These are phyloP conservation scores for Biscogniauxia sp. DNA, from an alignment of 2,329 filamentous ascomycete species.

Conservation along the genomic window DNA sequence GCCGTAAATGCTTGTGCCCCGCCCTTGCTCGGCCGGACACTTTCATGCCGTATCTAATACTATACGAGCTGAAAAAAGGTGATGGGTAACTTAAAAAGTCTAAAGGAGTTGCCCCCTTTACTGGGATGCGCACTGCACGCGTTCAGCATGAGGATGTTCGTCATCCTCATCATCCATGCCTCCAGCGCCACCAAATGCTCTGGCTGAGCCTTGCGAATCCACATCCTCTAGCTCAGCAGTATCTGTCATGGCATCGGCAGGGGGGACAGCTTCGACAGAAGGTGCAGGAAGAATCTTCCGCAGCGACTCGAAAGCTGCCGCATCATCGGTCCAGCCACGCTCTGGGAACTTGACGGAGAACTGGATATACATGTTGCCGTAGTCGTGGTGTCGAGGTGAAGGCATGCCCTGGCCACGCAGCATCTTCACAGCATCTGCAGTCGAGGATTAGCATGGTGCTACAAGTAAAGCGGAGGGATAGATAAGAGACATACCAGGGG, in stretches of 20 bases:
- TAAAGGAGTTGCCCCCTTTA: slow-evolving; percentile 46
- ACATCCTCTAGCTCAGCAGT: slow-evolving; percentile 83
- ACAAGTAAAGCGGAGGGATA: slow-evolving; percentile 1
- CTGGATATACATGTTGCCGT: slow-evolving; percentile 94
- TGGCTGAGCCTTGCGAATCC: slow-evolving; percentile 65
- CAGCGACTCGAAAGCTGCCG: slow-evolving; percentile 72
- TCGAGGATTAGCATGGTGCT: slow-evolving; percentile 19
- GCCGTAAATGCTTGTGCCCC: slow-evolving; percentile 28
- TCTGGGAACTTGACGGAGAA: slow-evolving; percentile 97
- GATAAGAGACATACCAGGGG: slow-evolving; percentile 65
- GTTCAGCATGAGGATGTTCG: slow-evolving; percentile 71
- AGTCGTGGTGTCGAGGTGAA: slow-evolving; percentile 89
- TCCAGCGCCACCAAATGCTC: slow-evolving; percentile 64
- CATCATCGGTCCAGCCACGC: slow-evolving; percentile 64
- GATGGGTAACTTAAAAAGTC: not conserved
- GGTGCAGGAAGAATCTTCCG: slow-evolving; percentile 81
- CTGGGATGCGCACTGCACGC: slow-evolving; percentile 85
- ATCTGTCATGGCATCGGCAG: slow-evolving; percentile 86
- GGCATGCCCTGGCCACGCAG: slow-evolving; percentile 98
- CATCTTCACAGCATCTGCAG: slow-evolving; percentile 81
- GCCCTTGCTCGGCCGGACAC: slow-evolving; percentile 12
- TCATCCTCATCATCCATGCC: slow-evolving; percentile 75
- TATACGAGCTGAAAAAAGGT: not conserved
- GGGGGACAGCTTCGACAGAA: slow-evolving; percentile 61
- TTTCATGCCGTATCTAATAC: not conserved